Evolutionary conservation across 176 grass and related monocot species (phyloP).

Genomic region (Oryza coarctata): DNA sequence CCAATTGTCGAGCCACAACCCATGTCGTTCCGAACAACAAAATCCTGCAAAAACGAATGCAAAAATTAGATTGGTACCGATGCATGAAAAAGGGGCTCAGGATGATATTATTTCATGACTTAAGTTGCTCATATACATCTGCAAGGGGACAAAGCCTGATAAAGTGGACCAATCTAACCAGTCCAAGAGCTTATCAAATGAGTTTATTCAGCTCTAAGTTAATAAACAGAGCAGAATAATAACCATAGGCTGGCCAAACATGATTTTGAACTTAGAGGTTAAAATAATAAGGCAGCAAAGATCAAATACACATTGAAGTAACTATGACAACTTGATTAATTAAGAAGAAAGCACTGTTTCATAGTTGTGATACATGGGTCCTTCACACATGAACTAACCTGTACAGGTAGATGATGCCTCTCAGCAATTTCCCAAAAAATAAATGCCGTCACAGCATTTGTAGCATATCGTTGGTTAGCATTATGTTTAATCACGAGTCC

Average conservation of each 20-base stretch:
- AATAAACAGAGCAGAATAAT: not conserved
- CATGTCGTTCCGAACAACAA: constrained; percentile 96
- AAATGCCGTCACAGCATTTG: constrained; percentile 85
- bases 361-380: not conserved
- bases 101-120: not conserved
- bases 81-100: not conserved
- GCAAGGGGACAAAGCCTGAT: not conserved
- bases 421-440: constrained; percentile 90
- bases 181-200: constrained; percentile 2
- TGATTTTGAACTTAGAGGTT: not conserved
- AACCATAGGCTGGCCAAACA: not conserved
- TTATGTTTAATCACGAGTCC: constrained; percentile 98
- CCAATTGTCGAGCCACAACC: constrained; percentile 92
- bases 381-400: constrained; percentile 50
- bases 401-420: constrained; percentile 70
- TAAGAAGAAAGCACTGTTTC: not conserved
- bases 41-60: constrained; percentile 60
- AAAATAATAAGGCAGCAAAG: not conserved
- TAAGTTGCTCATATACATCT: not conserved
- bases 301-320: not conserved
- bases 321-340: not conserved
- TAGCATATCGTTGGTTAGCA: constrained; percentile 95
- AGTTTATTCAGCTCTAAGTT: not conserved
- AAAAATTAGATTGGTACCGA: not conserved
- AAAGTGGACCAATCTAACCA: not conserved